Base-by-base conservation (phyloP, 2,329 filamentous ascomycete genomes). In the Penicillium verrucosum region DNA sequence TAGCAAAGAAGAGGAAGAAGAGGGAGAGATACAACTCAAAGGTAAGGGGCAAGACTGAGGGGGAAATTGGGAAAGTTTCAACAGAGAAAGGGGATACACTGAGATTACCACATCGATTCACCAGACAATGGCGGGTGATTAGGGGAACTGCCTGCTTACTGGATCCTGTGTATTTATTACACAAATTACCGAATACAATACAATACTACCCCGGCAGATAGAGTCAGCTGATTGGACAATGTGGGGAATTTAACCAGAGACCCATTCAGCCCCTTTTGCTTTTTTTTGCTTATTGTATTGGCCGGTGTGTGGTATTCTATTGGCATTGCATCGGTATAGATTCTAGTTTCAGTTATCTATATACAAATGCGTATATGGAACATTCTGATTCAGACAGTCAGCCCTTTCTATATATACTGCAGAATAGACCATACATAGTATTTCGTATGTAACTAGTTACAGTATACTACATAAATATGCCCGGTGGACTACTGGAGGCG, bases 11-110 rank as follows among this genome's bases (percentile, higher is more conserved):
- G 54, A 57, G 42, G 59, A 54, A 62, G 54, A 56, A 44, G 48
- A 54, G 57, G 54, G 54, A 54, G 54, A 54, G 29, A 46, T 46
- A 42, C 44, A 50, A 55, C 6, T 25, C 38, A 25, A 25, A 67
- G 63, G 60, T 65, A 66, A 65, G 61, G 64, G 65, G 65, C 59
- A 52, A 51, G 55, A 41, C 43, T 47, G 61, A 55, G 54, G 56
- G 61, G 65, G 59, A 58, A 63, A 65, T 60, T 63, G 54, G 63
- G 54, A 59, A 64, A 64, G 61, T 64, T 65, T 66, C 61, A 67
- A 60, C 57, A 61, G 54, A 43, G 61, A 66, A 67, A 63, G 64
- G 61, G 56, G 59, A 63, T 65, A 65, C 60, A 38, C 25, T 6
- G n/a, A 42, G 48, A 59, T 51, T 62, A 66, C 58, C 18, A 51